Base-by-base conservation (phyloP, 805 yeast species). In the Alloascoidea africana region DNA sequence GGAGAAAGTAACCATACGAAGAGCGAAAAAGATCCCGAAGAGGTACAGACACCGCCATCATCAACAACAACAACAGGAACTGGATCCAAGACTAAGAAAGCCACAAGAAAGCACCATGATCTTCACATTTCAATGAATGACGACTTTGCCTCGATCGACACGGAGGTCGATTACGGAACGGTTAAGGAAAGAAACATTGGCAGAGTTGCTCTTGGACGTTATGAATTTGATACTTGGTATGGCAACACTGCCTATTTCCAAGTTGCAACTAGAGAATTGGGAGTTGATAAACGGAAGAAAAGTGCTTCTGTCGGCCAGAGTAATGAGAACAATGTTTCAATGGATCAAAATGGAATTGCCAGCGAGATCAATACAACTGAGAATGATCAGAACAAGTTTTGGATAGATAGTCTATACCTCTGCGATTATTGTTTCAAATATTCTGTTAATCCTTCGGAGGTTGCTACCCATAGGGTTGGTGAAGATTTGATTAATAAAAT, bases 391-490 rank as follows among this genome's bases (percentile, higher is more conserved):
- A 39, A 40, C 15, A 41, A 18, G 18, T n/a, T 30, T 11, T 77
- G 89, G 91, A 50, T 76, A 32, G 73, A 73, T 18, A 61, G 60
- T 30, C 61, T 91, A 13, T 68, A 61, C 48, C 76, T 91, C 1
- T 91, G 98, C 56, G 82, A 76, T 34, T 63, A 59, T 38, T 91
- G 98, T 56, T 85, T 91, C 65, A 80, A 82, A 47, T 89, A 89
- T 52, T 66, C 93, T 0, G 68, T 70, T 18, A 47, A 51, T 4
- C 54, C 50, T 6, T 48, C 46, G 0, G 65, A 63, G 2, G 62
- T 82, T 53, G 58, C 53, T 1, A 44, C 45, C 2, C 98, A 91
- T 49, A 44, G 58, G 3, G 41, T 37, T 1, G 15, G 18, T 37
- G 14, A 15, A 34, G 42, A 39, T 27, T 13, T 16, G 5, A 38